phyloP scores from a whole-genome alignment of 2,329 filamentous ascomycete species.

The Cladobotryum protrusum region DNA sequence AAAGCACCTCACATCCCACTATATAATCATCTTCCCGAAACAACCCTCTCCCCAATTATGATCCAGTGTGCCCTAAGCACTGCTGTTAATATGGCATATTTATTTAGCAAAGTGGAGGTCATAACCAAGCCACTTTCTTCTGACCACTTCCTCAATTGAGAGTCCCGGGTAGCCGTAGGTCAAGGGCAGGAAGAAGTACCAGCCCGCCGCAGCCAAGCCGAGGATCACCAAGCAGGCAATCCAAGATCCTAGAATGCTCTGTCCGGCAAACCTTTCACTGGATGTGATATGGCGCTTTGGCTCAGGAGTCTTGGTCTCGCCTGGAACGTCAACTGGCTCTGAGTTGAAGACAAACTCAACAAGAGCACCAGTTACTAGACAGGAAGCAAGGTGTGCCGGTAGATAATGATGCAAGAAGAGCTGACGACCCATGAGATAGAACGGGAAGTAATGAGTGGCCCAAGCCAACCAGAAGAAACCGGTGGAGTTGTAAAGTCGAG shows the following conservation, averaged over 20 bases:
- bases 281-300: constrained; percentile 64
- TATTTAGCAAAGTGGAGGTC: constrained; percentile 99
- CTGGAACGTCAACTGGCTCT: constrained; percentile 61
- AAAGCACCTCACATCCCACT: neutral
- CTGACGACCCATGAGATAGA: constrained; percentile 96
- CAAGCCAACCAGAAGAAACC: constrained; percentile 98
- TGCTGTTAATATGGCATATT: constrained; percentile 12
- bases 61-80: no score
- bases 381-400: constrained; percentile 85
- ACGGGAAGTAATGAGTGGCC: constrained; percentile 95
- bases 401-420: constrained; percentile 98
- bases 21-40: no score
- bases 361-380: constrained; percentile 81
- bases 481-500: constrained; percentile 94
- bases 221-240: constrained; percentile 68
- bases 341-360: constrained; percentile 95
- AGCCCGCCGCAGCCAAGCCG: constrained; percentile 62
- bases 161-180: constrained; percentile 94
- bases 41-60: neutral
- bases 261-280: constrained; percentile 70
- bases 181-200: constrained; percentile 89
- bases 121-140: constrained; percentile 93
- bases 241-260: constrained; percentile 75
- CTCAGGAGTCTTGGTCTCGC: constrained; percentile 39
- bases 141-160: constrained; percentile 67